Evolutionary conservation across 371 early-diverging fungal species (phyloP).

Genomic region (Mucor ambiguus): DNA sequence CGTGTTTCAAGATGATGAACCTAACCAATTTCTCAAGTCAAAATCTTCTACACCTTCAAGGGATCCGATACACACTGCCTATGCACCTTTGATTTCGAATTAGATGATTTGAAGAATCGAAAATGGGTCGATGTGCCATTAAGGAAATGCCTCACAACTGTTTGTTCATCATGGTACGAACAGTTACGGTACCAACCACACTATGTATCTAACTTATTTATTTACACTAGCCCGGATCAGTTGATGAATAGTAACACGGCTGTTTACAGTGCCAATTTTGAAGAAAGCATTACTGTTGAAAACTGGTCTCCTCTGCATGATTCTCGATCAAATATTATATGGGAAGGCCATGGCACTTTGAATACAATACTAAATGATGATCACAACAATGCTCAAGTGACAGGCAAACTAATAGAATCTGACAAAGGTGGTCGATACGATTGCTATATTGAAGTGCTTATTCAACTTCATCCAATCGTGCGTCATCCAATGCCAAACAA

Average conservation of each 20-base stretch:
- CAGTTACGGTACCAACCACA: not conserved
- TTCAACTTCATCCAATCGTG: constrained; percentile 35
- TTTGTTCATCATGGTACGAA: constrained; percentile 42
- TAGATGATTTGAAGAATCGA: constrained; percentile 23
- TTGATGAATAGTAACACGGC: constrained; percentile 36
- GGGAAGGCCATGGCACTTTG: constrained; percentile 41
- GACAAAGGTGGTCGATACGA: constrained; percentile 11
- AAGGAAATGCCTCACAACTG: constrained; percentile 31
- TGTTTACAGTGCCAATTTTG: constrained; percentile 43
- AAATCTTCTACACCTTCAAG: constrained; percentile 42
- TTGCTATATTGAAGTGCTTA: constrained; percentile 32
- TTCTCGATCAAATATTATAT: constrained; percentile 30
- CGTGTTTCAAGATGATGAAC: constrained; percentile 5
- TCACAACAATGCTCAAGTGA: constrained; percentile 18
- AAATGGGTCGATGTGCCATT: constrained; percentile 35
- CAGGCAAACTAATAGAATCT: constrained; percentile 21
- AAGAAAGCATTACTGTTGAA: constrained; percentile 33
- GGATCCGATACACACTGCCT: constrained; percentile 42
- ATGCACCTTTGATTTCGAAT: constrained; percentile 30
- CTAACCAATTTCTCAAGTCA: constrained; percentile 23
- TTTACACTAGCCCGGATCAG: constrained; percentile 37
- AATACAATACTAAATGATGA: constrained; percentile 28
- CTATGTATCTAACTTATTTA: not conserved
- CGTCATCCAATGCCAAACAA: not conserved
- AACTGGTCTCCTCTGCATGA: constrained; percentile 32